phyloP scores from a whole-genome alignment of 495 filamentous ascomycete genomes.

The Gamarada debralockiae region DNA sequence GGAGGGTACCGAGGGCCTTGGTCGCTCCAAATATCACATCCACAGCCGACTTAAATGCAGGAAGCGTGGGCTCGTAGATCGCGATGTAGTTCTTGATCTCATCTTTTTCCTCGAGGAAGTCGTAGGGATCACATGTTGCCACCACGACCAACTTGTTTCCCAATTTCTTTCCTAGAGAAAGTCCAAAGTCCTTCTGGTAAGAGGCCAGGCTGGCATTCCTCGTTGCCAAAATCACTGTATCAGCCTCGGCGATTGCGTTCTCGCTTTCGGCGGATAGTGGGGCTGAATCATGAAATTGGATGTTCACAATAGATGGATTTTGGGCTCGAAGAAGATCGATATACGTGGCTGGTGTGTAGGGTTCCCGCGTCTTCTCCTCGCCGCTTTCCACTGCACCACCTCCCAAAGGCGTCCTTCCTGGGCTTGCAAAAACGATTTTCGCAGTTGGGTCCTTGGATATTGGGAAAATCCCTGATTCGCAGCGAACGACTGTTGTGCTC shows the following conservation, averaged over 20 bases:
- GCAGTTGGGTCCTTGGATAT: conserved; percentile 23
- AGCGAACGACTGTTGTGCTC: conserved; percentile 41
- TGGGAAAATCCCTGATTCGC: conserved; percentile 29
- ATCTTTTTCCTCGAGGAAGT: conserved; percentile 38
- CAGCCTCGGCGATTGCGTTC: conserved; percentile 31
- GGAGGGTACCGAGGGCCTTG: conserved; percentile 33
- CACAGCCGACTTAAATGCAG: conserved; percentile 39
- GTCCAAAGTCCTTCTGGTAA: conserved; percentile 36
- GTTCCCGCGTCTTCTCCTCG: conserved; percentile 33
- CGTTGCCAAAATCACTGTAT: conserved; percentile 38
- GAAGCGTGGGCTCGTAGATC: conserved; percentile 45
- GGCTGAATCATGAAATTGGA: conserved; percentile 30
- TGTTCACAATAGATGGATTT: conserved; percentile 26
- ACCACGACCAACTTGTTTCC: conserved; percentile 33
- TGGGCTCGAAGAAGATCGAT: conserved; percentile 31
- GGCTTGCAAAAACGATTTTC: conserved; percentile 40
- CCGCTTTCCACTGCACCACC: conserved; percentile 46
- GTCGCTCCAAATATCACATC: conserved; percentile 38
- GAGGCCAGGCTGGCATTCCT: conserved; percentile 40
- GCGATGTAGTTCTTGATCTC: conserved; percentile 41
- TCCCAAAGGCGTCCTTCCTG: conserved; percentile 34
- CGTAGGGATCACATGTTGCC: conserved; percentile 45
- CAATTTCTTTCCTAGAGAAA: conserved; percentile 29
- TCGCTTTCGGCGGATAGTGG: conserved; percentile 31
- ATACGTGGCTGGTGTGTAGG: conserved; percentile 31